Conservation (phyloP, 2,329 filamentous ascomycete genomes). For the Colletotrichum australisinense region DNA sequence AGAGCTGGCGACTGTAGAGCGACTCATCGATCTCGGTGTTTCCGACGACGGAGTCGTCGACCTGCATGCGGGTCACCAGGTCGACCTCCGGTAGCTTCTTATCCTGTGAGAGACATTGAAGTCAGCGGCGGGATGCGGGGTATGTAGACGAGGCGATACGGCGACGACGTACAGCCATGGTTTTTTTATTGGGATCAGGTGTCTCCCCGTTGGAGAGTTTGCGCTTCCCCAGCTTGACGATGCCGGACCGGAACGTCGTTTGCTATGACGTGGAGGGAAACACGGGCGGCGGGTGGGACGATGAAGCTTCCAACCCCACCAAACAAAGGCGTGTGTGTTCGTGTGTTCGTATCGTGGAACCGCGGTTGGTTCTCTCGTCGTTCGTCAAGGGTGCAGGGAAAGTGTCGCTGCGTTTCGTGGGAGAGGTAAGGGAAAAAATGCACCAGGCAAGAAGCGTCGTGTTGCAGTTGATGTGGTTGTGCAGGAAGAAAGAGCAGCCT, state of each 20-base stretch:
- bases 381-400: constrained; percentile 33
- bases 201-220: constrained; percentile 72
- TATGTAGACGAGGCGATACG: neutral
- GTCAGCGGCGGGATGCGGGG: constrained; percentile 34
- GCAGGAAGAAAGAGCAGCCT: constrained; percentile 22
- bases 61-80: constrained; percentile 73
- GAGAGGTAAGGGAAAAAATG: neutral
- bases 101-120: too few species aligned
- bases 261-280: constrained; percentile 37
- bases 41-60: constrained; percentile 69
- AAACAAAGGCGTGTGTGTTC: constrained; percentile 33
- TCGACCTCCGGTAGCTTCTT: constrained; percentile 69
- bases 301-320: constrained; percentile 51
- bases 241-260: constrained; percentile 8
- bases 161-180: constrained; percentile 67
- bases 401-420: constrained; percentile 34
- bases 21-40: constrained; percentile 76
- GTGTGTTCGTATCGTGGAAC: constrained; percentile 2
- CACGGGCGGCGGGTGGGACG: constrained; percentile 13
- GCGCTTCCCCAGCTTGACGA: constrained; percentile 73
- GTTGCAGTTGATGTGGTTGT: constrained; percentile 17
- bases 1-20: constrained; percentile 80
- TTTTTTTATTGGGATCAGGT: constrained; percentile 67
- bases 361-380: constrained; percentile 11
- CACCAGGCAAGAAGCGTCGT: constrained; percentile 27